Percentiles rank a stretch among this genome's conserved stretches.
Conservation (phyloP, 352 stramenopile species). For the Phytopythium chamaehyphon region DNA sequence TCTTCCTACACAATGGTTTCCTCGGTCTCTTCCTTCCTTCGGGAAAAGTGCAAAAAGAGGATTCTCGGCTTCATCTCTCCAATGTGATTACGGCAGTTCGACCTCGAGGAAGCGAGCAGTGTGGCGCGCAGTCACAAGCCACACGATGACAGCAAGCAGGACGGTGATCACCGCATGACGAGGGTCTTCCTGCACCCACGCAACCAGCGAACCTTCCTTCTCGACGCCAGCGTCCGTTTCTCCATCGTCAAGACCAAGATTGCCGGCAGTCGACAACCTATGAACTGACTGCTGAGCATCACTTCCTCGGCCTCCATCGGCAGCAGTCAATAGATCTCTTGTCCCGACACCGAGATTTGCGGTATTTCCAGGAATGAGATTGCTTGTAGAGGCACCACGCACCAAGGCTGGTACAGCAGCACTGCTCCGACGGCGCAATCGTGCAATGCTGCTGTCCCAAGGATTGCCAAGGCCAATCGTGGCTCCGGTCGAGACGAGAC, state of each 20-base stretch:
- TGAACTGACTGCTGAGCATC: conserved; percentile 1
- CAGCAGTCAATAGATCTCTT: background rate
- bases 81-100: conserved; percentile 8
- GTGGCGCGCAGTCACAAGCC: conserved; percentile 42
- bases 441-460: conserved; percentile 37
- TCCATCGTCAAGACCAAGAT: conserved; percentile 17
- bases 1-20: too few relatives aligned
- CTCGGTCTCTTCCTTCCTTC: conserved; percentile 2
- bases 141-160: conserved; percentile 57
- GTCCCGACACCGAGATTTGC: conserved; percentile 16
- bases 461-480: conserved; percentile 12
- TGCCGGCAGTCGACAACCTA: conserved; percentile 10
- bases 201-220: conserved; percentile 65
- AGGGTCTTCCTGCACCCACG: conserved; percentile 63
- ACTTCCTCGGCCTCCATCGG: conserved; percentile 3
- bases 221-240: conserved; percentile 23
- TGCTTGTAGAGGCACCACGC: conserved; percentile 5
- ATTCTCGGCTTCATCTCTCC: background rate
- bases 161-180: conserved; percentile 59
- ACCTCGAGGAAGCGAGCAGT: conserved; percentile 8
- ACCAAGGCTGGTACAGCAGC: conserved; percentile 16
- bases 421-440: conserved; percentile 30
- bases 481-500: background rate
- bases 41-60: background rate
- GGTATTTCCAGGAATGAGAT: background rate